A percentile compares a stretch with the other conserved stretches of the same genome.
These are phyloP conservation scores for Tolypocladium album DNA, from an alignment of 2,329 filamentous ascomycete genomes.

Conservation along the genomic window DNA sequence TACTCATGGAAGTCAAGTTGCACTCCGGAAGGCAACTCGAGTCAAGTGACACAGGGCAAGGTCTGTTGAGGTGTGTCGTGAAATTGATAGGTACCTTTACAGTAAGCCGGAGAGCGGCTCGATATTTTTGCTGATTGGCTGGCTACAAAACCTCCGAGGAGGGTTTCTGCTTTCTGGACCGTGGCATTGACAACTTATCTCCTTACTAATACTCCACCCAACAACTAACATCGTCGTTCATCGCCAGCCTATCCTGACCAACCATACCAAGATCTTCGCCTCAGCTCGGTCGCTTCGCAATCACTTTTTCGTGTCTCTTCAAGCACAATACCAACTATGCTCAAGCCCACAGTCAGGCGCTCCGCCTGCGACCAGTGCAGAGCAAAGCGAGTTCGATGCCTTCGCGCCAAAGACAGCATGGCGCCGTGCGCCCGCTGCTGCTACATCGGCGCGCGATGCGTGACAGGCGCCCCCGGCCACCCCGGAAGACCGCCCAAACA, in stretches of 20 bases:
- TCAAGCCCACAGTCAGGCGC: slow-evolving; percentile 7
- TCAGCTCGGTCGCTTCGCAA: not conserved
- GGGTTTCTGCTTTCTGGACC: too few species aligned
- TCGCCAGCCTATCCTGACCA: not conserved
- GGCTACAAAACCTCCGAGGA: too few species aligned
- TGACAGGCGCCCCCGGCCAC: slow-evolving; percentile 8
- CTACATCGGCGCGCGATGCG: slow-evolving; percentile 7
- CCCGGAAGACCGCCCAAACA: slow-evolving; percentile 10
- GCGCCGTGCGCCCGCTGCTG: slow-evolving; percentile 9
- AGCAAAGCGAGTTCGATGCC: slow-evolving; percentile 12
- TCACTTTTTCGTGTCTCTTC: not conserved
- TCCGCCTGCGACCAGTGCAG: slow-evolving; percentile 13
- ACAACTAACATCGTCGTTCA: not conserved
- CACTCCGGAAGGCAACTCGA: too few species aligned
- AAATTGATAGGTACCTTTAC: too few species aligned
- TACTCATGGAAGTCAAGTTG: too few species aligned
- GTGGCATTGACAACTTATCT: too few species aligned
- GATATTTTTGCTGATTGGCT: too few species aligned
- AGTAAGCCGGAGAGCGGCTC: too few species aligned
- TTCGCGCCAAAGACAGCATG: slow-evolving; percentile 8
- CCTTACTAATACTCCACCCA: too few species aligned
- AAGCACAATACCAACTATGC: not conserved
- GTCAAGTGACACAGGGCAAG: too few species aligned
- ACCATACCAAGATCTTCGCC: not conserved
- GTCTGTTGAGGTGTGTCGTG: too few species aligned